Conservation (phyloP, 495 filamentous ascomycete genomes). For the Penicillium goetzii region DNA sequence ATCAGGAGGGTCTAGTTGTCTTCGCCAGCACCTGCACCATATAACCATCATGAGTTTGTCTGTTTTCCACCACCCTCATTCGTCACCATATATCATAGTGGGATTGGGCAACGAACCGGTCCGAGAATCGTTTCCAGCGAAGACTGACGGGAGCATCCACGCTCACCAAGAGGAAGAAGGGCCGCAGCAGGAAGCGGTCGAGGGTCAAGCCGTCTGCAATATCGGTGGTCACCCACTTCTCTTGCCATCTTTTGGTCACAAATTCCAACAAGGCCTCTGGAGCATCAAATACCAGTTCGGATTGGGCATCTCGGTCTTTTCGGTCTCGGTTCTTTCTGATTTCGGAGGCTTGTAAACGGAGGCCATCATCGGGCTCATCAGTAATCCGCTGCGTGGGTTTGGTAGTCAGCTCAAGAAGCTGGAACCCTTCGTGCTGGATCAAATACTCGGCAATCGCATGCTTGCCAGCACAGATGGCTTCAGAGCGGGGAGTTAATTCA, state of each 20-base stretch:
- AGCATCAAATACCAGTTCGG: conserved; percentile 55
- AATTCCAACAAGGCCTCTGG: conserved; percentile 73
- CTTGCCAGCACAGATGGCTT: conserved; percentile 91
- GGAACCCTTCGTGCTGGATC: conserved; percentile 75
- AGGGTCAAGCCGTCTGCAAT: conserved; percentile 69
- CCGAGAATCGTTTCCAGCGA: conserved; percentile 75
- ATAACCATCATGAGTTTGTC: conserved; percentile 8
- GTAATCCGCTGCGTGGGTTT: conserved; percentile 23
- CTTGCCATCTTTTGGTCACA: conserved; percentile 82
- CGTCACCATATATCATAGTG: not conserved
- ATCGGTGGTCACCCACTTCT: conserved; percentile 81
- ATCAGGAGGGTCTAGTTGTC: conserved; percentile 51
- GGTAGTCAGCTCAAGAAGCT: conserved; percentile 39
- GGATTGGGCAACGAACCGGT: conserved; percentile 45
- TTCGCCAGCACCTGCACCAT: conserved; percentile 44
- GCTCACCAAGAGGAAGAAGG: conserved; percentile 90
- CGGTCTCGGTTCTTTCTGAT: conserved; percentile 24
- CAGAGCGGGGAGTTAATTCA: conserved; percentile 22
- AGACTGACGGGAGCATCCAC: conserved; percentile 86
- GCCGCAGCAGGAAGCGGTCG: conserved; percentile 73
- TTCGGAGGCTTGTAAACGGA: conserved; percentile 37
- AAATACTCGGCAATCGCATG: conserved; percentile 83
- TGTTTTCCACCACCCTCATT: not conserved
- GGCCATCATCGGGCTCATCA: conserved; percentile 38
- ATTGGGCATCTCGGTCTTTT: conserved; percentile 25